A percentile compares a stretch with the other conserved stretches of the same genome.
phyloP scores from a whole-genome alignment of 805 yeast species.

The Nakazawaea siamensis region DNA sequence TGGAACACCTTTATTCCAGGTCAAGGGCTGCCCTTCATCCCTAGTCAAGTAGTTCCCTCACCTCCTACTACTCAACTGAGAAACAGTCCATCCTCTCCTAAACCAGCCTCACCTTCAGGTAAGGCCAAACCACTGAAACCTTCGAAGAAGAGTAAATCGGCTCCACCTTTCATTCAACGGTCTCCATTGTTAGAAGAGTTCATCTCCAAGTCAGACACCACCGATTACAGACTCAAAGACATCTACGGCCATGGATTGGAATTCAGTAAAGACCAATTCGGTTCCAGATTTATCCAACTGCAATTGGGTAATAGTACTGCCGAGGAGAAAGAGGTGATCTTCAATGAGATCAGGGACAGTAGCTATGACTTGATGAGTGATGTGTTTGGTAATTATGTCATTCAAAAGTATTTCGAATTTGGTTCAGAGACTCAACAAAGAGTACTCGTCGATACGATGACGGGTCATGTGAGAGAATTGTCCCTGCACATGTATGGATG shows the following conservation, averaged over 20 bases:
- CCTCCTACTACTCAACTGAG: constrained; percentile 11
- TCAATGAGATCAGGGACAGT: constrained; percentile 72
- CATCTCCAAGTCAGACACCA: constrained; percentile 51
- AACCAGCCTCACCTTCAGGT: neutral
- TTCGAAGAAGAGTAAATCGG: neutral
- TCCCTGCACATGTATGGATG: constrained; percentile 97
- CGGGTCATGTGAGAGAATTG: constrained; percentile 62
- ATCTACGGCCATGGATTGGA: constrained; percentile 84
- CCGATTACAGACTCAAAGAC: constrained; percentile 59
- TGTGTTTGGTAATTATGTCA: constrained; percentile 96
- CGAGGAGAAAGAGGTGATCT: constrained; percentile 70
- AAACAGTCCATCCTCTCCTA: neutral
- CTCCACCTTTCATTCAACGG: constrained; percentile 43
- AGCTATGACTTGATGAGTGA: constrained; percentile 83
- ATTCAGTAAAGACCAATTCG: constrained; percentile 93
- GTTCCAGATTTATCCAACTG: constrained; percentile 94
- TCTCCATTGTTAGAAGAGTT: constrained; percentile 83
- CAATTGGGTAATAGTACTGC: constrained; percentile 54
- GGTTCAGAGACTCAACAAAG: constrained; percentile 67
- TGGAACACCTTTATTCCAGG: constrained; percentile 22
- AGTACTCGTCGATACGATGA: constrained; percentile 61
- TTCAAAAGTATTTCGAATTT: constrained; percentile 86
- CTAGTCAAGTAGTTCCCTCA: constrained; percentile 17
- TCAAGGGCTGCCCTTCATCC: constrained; percentile 42
- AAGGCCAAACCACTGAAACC: neutral